These are phyloP conservation scores for Vigna angularis DNA, from an alignment of 306 rosid species.

Conservation along the genomic window DNA sequence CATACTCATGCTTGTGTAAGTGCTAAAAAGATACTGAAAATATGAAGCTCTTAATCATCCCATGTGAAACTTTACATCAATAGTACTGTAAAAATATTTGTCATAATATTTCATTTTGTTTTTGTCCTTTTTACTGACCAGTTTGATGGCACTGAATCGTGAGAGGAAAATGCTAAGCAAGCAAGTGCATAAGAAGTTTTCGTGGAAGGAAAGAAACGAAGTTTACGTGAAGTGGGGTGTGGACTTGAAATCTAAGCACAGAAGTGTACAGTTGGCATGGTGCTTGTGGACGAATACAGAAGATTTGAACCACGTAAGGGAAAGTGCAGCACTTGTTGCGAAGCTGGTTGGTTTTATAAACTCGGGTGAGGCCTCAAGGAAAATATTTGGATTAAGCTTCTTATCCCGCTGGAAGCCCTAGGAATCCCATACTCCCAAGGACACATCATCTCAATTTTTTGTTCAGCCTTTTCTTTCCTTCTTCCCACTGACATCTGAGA, in stretches of 20 bases:
- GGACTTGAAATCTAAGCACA: slow-evolving; percentile 64
- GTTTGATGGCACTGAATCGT: slow-evolving; percentile 61
- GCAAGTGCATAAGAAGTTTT: slow-evolving; percentile 69
- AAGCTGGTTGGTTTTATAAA: slow-evolving; percentile 71
- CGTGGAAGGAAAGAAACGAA: slow-evolving; percentile 62
- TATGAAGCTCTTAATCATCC: not conserved
- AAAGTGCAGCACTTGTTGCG: slow-evolving; percentile 82
- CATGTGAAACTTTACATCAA: too few species aligned
- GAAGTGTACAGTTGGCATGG: slow-evolving; percentile 74
- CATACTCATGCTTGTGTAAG: not conserved
- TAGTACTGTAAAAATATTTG: too few species aligned
- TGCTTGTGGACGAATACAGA: slow-evolving; percentile 64
- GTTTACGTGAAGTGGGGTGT: slow-evolving; percentile 78
- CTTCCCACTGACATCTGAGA: slow-evolving; percentile 9
- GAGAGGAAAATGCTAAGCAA: slow-evolving; percentile 87
- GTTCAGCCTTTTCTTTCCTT: slow-evolving; percentile 22
- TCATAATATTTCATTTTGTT: slow-evolving; percentile 5
- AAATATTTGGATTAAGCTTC: slow-evolving; percentile 67
- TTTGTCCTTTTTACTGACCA: slow-evolving; percentile 36
- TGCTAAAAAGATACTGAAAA: not conserved
- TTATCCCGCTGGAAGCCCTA: slow-evolving; percentile 45
- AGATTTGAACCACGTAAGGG: slow-evolving; percentile 63
- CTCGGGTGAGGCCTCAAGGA: slow-evolving; percentile 58
- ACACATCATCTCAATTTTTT: not conserved
- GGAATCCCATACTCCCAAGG: slow-evolving; percentile 23